These are phyloP conservation scores for Pichia kluyveri DNA, from an alignment of 805 yeast species.

Conservation along the genomic window DNA sequence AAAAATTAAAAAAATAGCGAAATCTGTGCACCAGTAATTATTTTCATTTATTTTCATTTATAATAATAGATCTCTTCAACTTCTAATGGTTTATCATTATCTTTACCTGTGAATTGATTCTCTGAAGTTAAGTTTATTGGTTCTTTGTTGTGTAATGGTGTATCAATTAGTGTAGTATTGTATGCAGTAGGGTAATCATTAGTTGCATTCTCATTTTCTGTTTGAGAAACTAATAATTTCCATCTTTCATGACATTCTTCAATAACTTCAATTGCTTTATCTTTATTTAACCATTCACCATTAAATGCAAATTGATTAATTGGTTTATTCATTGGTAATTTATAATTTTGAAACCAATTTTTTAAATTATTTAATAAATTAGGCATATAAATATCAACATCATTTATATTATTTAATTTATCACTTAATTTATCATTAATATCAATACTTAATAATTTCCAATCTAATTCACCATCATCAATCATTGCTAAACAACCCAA, in stretches of 20 bases:
- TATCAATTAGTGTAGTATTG: conserved; percentile 29
- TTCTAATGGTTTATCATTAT: neutral
- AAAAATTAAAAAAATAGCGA: neutral
- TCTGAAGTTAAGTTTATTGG: too few species aligned
- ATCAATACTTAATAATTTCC: conserved; percentile 78
- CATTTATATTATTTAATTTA: conserved; percentile 52
- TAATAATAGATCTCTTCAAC: neutral
- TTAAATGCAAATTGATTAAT: conserved; percentile 66
- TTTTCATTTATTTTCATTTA: too few species aligned
- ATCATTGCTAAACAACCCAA: conserved; percentile 71
- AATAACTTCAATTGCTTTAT: conserved; percentile 51
- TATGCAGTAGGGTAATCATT: conserved; percentile 23
- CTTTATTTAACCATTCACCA: conserved; percentile 37
- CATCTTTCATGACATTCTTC: conserved; percentile 62
- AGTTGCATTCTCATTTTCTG: conserved; percentile 26
- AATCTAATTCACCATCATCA: conserved; percentile 94
- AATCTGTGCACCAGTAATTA: neutral
- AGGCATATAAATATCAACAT: conserved; percentile 61
- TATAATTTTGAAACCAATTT: conserved; percentile 78
- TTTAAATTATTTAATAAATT: conserved; percentile 60
- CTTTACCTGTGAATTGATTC: too few species aligned
- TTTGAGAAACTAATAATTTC: conserved; percentile 38
- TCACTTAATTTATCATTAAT: conserved; percentile 55
- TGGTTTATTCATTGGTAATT: conserved; percentile 75
- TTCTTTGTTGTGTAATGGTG: conserved; percentile 14